Evolutionary conservation across 129 eudicot genomes (phyloP).

Genomic region (Logfia minima): DNA sequence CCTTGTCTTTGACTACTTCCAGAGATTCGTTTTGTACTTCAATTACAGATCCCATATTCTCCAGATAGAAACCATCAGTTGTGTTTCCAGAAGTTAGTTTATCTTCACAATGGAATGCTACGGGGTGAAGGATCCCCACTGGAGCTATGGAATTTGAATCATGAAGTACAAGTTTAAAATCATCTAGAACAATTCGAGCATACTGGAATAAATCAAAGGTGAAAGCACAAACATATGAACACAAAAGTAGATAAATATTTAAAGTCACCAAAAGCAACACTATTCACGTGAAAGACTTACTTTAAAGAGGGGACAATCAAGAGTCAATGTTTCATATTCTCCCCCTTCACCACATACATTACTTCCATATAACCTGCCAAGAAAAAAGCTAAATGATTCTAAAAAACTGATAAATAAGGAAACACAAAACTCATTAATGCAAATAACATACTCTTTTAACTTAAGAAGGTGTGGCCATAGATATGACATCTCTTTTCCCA

Average conservation of each 20-base stretch:
- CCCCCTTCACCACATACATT: conserved; percentile 99
- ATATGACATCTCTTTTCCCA: conserved; percentile 77
- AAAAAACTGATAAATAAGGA: conserved; percentile 5
- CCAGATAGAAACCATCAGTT: conserved; percentile 39
- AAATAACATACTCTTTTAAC: conserved; percentile 69
- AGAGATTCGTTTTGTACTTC: conserved; percentile 67
- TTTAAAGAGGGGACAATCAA: conserved; percentile 91
- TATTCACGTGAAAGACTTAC: conserved; percentile 36
- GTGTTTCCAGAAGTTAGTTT: conserved; percentile 36
- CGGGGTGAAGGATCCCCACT: conserved; percentile 93
- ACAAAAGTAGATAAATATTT: conserved; percentile 13
- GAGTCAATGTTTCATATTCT: conserved; percentile 93
- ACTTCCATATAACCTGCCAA: conserved; percentile 80
- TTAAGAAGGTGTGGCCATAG: conserved; percentile 71
- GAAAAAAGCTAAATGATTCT: background rate
- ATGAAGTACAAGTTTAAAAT: conserved; percentile 73
- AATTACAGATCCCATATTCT: conserved; percentile 48
- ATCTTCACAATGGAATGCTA: conserved; percentile 71
- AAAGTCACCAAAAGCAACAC: background rate
- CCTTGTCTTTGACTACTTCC: conserved; percentile 30
- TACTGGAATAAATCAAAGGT: conserved; percentile 51
- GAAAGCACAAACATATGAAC: conserved; percentile 32
- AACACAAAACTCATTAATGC: conserved; percentile 4
- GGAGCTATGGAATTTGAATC: conserved; percentile 89
- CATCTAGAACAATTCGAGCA: conserved; percentile 91